phyloP scores from a whole-genome alignment of 257 asterid species.

The Nicotiana sylvestris region DNA sequence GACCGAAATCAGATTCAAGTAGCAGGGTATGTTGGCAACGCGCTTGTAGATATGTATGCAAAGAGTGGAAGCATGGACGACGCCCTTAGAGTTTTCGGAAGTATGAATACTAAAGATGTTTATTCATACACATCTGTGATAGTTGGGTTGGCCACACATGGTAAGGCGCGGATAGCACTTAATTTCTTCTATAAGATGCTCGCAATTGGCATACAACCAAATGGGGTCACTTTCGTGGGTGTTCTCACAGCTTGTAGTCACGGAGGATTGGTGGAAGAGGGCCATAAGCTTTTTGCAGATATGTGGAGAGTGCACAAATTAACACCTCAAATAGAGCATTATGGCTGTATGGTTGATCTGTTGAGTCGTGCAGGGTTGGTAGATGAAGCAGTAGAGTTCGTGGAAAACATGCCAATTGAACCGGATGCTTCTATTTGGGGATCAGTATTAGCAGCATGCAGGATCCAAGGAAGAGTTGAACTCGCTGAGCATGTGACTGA shows the following conservation, averaged over 20 bases:
- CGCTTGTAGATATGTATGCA: conserved; percentile 45
- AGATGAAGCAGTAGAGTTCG: conserved; percentile 24
- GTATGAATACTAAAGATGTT: conserved; percentile 26
- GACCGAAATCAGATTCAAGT: conserved; percentile 18
- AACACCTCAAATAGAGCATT: conserved; percentile 33
- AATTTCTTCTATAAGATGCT: conserved; percentile 27
- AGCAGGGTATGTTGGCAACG: conserved; percentile 32
- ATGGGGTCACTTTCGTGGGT: conserved; percentile 34
- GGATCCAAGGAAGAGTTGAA: conserved; percentile 27
- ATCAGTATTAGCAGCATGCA: conserved; percentile 34
- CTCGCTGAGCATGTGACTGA: conserved; percentile 27
- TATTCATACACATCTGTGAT: conserved; percentile 30
- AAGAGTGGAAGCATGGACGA: conserved; percentile 36
- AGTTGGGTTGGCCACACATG: conserved; percentile 34
- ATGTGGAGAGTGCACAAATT: conserved; percentile 28
- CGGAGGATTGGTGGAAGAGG: conserved; percentile 30
- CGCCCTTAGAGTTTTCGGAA: conserved; percentile 22
- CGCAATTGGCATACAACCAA: conserved; percentile 26
- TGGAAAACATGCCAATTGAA: conserved; percentile 25
- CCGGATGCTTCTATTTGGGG: conserved; percentile 33
- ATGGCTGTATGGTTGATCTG: conserved; percentile 40
- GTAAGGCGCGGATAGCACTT: conserved; percentile 29
- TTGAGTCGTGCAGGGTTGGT: conserved; percentile 29
- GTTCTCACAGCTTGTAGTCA: conserved; percentile 37
- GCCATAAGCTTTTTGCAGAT: conserved; percentile 19